Evolutionary conservation across 1,139 yeast genomes (phyloP), one percentile per base, ranked within the genome.

Genomic region (Pichia sp.): DNA sequence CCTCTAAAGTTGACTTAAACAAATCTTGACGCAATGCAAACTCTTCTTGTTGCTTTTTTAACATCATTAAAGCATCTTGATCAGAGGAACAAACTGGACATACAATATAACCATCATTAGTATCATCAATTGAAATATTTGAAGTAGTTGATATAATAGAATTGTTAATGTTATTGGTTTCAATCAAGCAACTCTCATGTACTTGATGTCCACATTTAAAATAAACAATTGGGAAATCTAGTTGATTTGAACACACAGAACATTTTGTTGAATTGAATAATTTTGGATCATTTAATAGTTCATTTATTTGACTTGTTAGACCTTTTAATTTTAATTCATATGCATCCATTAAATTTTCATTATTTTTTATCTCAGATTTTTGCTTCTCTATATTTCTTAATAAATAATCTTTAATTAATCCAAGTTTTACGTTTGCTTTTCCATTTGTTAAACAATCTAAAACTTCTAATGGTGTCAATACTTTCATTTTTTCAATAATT

Each of bases 191-290:
- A 42, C 86, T 70, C 54, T 84, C 87, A 60, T 92, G 98, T 59
- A 78, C 89, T 4, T 95, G 80, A 58, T 92, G 98, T 43, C 76
- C 76, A 66, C 98, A 92, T 50, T 81, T 78, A 68, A 90, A 94
- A 57, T 87, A 95, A 1, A 86, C 76, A 8, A 83, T 75, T 0
- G 97, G 97, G 44, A 82, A 72, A 49, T 87, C 95, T 30, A 92
- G 66, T 26, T 78, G 72, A 42, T 76, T 69, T 16, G 77, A 70
- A 60, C 98, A 94, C 7, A 81, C 73, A 22, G 81, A 70, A 61
- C 98, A 94, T 41, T 39, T 47, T 1, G 40, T 43, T 51, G 82
- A 78, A 56, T 85, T 90, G 2, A 89, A 70, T 7, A 80, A 71
- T 33, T 78, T 73, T 2, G 90, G 81, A 38, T 78, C 77, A 2